Conservation (phyloP, 2,329 filamentous ascomycete species). For the Venturia effusa region DNA sequence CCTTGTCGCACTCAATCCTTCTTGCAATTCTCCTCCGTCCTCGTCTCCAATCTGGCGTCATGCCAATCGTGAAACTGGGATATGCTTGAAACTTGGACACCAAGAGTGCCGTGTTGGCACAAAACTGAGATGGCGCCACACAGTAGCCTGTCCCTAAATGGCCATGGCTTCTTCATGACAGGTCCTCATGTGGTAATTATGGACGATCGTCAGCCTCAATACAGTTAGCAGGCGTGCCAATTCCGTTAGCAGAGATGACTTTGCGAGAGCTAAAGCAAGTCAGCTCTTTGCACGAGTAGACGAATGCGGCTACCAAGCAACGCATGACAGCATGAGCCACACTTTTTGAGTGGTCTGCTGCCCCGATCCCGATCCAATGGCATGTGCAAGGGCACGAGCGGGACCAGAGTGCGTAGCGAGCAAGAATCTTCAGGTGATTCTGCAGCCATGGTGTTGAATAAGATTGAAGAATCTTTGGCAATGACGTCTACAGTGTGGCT, state of each 20-base stretch:
- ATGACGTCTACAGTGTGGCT: background rate
- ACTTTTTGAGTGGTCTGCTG: background rate
- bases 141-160: background rate
- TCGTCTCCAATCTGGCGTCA: background rate
- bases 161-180: background rate
- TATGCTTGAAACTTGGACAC: background rate
- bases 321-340: constrained; percentile 1
- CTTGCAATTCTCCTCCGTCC: background rate
- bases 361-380: background rate
- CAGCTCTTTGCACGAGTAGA: background rate
- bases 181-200: background rate
- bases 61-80: constrained; percentile 1
- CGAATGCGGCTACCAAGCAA: background rate
- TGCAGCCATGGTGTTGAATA: background rate
- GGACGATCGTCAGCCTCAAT: background rate
- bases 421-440: too few species aligned
- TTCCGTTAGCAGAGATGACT: background rate
- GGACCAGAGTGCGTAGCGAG: background rate
- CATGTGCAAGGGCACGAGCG: background rate
- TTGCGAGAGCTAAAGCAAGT: background rate
- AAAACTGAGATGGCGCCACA: background rate
- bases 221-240: background rate
- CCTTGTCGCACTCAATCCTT: background rate
- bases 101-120: background rate
- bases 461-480: background rate